Evolutionary conservation across 78 protist genomes (phyloP).

Genomic region (Diacronema lutheri): DNA sequence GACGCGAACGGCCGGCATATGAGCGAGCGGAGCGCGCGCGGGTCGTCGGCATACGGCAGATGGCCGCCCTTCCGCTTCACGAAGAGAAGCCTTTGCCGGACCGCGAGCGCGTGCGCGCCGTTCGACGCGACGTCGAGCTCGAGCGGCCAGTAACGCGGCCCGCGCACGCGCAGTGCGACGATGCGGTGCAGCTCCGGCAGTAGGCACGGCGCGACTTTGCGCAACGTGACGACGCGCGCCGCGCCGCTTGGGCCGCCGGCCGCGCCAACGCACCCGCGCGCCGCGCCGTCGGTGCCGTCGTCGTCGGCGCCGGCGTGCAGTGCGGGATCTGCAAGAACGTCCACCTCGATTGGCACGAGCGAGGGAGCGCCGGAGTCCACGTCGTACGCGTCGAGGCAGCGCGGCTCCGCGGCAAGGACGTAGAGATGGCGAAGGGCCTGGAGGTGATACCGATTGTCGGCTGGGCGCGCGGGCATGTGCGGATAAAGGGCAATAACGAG

Average conservation of each 20-base stretch:
- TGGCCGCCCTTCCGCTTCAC: conserved; percentile 19
- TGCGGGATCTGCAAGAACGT: not conserved
- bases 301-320: not conserved
- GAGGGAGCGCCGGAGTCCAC: conserved; percentile 51
- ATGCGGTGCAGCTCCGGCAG: not conserved
- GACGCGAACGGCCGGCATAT: not conserved
- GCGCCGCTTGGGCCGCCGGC: not conserved
- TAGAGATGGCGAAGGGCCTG: conserved; percentile 82
- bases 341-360: not conserved
- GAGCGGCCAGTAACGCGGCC: conserved; percentile 7
- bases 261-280: not conserved
- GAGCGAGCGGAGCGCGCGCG: not conserved
- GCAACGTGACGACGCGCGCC: not conserved
- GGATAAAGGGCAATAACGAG: conserved; percentile 71
- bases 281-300: not conserved
- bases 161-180: not conserved
- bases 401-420: conserved; percentile 71
- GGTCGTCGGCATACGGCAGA: not conserved
- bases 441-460: conserved; percentile 75
- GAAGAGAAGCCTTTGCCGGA: not conserved
- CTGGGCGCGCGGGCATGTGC: conserved; percentile 49
- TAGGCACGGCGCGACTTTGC: conserved; percentile 16
- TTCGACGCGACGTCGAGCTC: not conserved
- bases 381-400: conserved; percentile 68
- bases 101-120: not conserved